Base-by-base conservation (phyloP, 179 eudicot genomes). In the Amaranthus tricolor region DNA sequence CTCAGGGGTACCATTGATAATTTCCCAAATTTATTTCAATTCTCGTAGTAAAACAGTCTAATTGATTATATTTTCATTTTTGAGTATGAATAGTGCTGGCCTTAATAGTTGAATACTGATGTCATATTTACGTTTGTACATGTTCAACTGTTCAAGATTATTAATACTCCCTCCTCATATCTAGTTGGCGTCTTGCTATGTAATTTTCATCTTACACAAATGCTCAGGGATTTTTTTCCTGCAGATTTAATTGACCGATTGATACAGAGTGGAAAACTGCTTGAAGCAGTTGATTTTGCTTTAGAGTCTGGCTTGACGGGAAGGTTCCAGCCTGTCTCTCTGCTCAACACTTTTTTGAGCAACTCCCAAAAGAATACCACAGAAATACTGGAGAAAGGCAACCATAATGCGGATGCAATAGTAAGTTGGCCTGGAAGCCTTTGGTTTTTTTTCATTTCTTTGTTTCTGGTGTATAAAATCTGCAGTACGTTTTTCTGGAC, bases 201-300 rank as follows among this genome's bases (percentile, higher is more conserved):
- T 31, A 31, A 31, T 31, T 31, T 31, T 31, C 40, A 3, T 31
- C 40, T 31, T 31, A 31, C 2, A 0, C 2, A 31, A 31, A 31
- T 31, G 40, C 40, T 31, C 40, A 31, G 40, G 40, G 40, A 1
- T 31, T 31, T 31, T 31, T 31, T 31, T 31, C 45, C 63, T 62
- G 31, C 87, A 88, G 91, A 74, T 74, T 66, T 86, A 49, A 86
- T 88, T 73, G 83, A 83, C 63, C 87, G 81, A 74, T 77, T 88
- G 80, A 82, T 86, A 68, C 81, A 79, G 74, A 84, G 67, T 52
- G 87, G 83, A 48, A 88, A 88, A 80, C 84, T 83, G 72, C 79
- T 86, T 45, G 89, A 86, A 72, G 87, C 88, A 24, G 81, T 84
- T 9, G 83, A 86, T 79, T 88, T 88, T 76, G 87, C 84, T 31